These are phyloP conservation scores for Jacaranda mimosifolia DNA, from an alignment of 257 asterid species.

Conservation along the genomic window DNA sequence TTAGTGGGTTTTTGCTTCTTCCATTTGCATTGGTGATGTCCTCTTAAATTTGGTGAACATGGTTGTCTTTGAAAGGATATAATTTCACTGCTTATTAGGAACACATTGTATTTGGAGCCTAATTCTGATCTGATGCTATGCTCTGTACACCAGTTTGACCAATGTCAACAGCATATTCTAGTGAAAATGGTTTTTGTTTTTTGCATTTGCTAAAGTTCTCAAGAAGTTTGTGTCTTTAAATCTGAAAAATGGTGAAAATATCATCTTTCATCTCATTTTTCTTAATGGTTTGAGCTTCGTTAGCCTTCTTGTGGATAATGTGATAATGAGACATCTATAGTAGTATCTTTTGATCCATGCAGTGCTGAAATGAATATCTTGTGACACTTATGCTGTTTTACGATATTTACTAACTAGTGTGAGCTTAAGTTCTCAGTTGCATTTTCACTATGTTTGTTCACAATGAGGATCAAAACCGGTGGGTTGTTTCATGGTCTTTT, in stretches of 20 bases:
- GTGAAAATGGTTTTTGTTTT: background rate
- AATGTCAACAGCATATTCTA: constrained; percentile 8
- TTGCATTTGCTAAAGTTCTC: constrained; percentile 26
- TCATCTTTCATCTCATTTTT: background rate
- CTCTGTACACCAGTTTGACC: background rate
- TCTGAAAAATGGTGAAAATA: constrained; percentile 10
- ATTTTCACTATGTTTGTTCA: constrained; percentile 13
- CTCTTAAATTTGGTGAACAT: constrained; percentile 28
- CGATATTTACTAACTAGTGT: background rate
- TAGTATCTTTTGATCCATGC: background rate
- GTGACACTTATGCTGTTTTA: constrained; percentile 6
- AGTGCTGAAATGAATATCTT: constrained; percentile 13
- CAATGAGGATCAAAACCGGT: constrained; percentile 2
- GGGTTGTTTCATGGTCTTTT: constrained; percentile 27
- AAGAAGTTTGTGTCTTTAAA: constrained; percentile 18
- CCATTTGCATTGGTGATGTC: constrained; percentile 26
- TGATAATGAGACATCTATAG: constrained; percentile 15
- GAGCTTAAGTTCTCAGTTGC: constrained; percentile 1
- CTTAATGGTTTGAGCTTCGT: background rate
- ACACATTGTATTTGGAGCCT: constrained; percentile 31
- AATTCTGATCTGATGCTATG: background rate
- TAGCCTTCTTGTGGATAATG: constrained; percentile 9
- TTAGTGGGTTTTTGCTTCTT: constrained; percentile 6
- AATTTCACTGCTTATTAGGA: background rate
- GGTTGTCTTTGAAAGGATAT: constrained; percentile 1